Base-by-base conservation (phyloP, 305 asterid genomes). In the Andrographis paniculata region DNA sequence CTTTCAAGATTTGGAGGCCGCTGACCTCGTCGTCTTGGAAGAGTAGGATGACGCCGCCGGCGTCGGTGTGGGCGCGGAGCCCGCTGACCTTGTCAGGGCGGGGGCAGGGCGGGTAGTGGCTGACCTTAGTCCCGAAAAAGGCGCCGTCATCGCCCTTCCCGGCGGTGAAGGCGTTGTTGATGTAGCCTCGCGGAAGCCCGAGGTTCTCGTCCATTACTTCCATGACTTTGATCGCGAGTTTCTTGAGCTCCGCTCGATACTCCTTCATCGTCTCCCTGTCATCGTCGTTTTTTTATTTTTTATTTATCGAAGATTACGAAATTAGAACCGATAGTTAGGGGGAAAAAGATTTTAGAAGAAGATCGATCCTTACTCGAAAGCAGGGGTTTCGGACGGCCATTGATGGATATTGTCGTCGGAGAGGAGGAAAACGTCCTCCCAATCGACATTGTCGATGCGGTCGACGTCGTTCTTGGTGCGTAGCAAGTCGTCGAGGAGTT, bases 101-200 rank as follows among this genome's bases (percentile, higher is more conserved):
- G 1, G 94, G 87, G 52, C 95, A 87, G 0, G 95, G 97, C 0
- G 95, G 97, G 45, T 88, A 88, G 60, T 84, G 97, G 71, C 97
- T 81, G 37, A 88, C 95, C 59, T 88, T 88, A 0, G 97, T 88
- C 18, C 97, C 97, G 19, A 84, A 88, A 18, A 88, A 81, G 58
- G 89, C 95, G 1, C 56, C 64, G 12, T 53, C 30, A 10, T 71
- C 53, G 1, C 60, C 70, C 2, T 50, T 76, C 9, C 79, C 81
- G 0, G 71, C 74, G 17, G 70, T 77, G 79, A 88, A 84, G 0
- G 93, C 79, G 20, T 47, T 67, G 51, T 79, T 82, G 42, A 88
- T 77, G 76, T 68, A 59, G 4, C 93, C 97, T 45, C 58, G 70
- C 14, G 69, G 69, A 17, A 85, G 68, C 27, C 94, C 89, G 31